A percentile compares a stretch with the other conserved stretches of the same genome.
These are phyloP conservation scores for Hemileccinum hortonii DNA, from an alignment of 1,284 basidiomycete species.

Conservation along the genomic window DNA sequence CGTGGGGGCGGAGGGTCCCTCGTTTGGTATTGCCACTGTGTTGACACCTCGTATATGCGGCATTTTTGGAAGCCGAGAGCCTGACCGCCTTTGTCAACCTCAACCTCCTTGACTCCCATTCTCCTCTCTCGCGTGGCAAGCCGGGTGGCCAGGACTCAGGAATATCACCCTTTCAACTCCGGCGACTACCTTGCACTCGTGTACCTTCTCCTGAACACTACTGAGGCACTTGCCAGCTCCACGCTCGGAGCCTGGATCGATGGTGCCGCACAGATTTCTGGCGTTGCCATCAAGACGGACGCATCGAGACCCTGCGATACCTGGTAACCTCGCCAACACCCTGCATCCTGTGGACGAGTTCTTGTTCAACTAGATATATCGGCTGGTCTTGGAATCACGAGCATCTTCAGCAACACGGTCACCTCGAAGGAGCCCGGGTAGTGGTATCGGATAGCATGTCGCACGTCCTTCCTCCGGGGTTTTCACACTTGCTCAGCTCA, in stretches of 20 bases:
- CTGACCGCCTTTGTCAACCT: slow-evolving; percentile 13
- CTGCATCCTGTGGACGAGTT: neutral
- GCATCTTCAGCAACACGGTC: too few relatives aligned
- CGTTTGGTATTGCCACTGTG: slow-evolving; percentile 11
- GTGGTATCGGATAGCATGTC: neutral
- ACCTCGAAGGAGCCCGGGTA: too few relatives aligned
- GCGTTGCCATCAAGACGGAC: neutral
- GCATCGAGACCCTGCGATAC: neutral
- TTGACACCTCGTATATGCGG: slow-evolving; percentile 7
- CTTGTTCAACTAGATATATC: neutral
- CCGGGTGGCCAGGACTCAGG: neutral
- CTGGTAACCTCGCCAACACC: neutral
- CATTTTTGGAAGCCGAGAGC: slow-evolving; percentile 18
- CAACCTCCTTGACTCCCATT: neutral
- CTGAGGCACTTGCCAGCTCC: neutral
- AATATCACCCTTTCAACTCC: neutral
- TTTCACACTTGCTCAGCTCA: too few relatives aligned
- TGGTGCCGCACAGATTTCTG: neutral
- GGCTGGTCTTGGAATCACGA: neutral
- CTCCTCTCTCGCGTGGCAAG: neutral
- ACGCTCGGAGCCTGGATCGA: neutral
- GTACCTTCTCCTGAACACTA: neutral
- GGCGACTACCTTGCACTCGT: neutral
- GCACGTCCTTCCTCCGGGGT: too few relatives aligned
- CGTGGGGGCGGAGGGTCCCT: slow-evolving; percentile 43